Base-by-base conservation (phyloP, 208 protist species). In the Leishmania amazonensis region DNA sequence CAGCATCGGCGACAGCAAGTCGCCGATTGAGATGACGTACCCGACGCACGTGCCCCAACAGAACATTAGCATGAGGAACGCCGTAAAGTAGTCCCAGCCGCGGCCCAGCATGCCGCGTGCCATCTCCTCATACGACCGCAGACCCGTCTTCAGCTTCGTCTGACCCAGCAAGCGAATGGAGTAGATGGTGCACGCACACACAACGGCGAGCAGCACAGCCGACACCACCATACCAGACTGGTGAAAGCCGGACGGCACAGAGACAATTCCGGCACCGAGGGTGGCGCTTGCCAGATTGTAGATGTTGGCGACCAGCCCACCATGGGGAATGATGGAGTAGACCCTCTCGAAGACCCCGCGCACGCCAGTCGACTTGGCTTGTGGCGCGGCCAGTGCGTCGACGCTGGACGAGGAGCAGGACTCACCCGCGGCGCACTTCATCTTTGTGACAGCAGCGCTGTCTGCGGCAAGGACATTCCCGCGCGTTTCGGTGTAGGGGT, bases 71-170 rank as follows among this genome's bases (percentile, higher is more conserved):
- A 96, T 95, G 40, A 95, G 76, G 51, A 92, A 87, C 21, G 89
- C 92, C 9, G 88, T 83, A 79, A 96, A 91, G 83, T 93, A 93
- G 79, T 96, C 93, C 83, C 84, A 90, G 47, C 89, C 87, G 15
- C 76, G 79, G 51, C 95, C 95, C 17, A 97, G 79, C 68, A 97
- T 81, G 19, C 81, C 84, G 17, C 84, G 76, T 1, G 93, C 87
- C 86, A 94, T 86, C 81, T 94, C 91, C 86, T 97, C 95, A 84
- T 97, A 98, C 3, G 90, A 90, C 62, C 88, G 89, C 67, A 92
- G 79, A 2, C 90, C 90, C 21, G 91, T 97, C 87, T 93, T 93
- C 38, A 94, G 85, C 67, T 84, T 87, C 40, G 88, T 67, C 28
- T 87, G 62, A 28, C 81, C 90, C 13, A 98, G 90, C 42, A 98